phyloP scores from a whole-genome alignment of 768 basidiomycete species.

The Leccinum fibrillosum region DNA sequence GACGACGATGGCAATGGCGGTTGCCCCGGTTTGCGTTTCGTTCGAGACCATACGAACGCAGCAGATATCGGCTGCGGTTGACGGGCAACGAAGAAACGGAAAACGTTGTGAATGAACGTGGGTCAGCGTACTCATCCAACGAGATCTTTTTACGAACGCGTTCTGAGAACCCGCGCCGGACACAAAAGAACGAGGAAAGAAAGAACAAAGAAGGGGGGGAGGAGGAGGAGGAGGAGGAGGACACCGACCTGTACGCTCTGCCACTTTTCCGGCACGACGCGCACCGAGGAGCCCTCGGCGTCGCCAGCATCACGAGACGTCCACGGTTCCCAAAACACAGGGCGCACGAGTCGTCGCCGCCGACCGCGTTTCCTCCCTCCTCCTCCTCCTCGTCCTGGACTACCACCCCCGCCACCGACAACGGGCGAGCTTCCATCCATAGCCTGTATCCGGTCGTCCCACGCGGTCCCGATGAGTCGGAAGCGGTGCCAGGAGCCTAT shows the following conservation, averaged over 20 bases:
- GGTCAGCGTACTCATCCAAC: background rate
- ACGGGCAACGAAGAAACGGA: background rate
- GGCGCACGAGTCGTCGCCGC: constrained; percentile 16
- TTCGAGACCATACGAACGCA: constrained; percentile 17
- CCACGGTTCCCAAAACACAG: constrained; percentile 22
- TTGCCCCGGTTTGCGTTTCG: background rate
- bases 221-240: background rate
- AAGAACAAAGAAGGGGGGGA: background rate
- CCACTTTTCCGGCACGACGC: constrained; percentile 4
- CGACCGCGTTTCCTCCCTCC: constrained; percentile 12
- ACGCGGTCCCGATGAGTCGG: constrained; percentile 14
- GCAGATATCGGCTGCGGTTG: constrained; percentile 22
- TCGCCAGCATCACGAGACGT: background rate
- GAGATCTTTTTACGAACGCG: background rate
- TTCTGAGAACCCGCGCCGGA: background rate
- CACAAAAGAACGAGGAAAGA: background rate
- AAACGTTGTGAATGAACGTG: background rate
- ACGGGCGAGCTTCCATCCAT: constrained; percentile 8
- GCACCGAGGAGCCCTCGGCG: background rate
- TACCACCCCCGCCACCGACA: background rate
- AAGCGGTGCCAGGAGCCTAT: constrained; percentile 44
- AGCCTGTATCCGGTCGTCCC: constrained; percentile 19
- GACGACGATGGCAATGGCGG: background rate
- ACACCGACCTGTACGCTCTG: constrained; percentile 23
- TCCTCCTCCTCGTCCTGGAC: background rate